Evolutionary conservation across 345 rosid species (phyloP), one percentile per base, ranked within the genome.

Genomic region (Arabis hirsuta): DNA sequence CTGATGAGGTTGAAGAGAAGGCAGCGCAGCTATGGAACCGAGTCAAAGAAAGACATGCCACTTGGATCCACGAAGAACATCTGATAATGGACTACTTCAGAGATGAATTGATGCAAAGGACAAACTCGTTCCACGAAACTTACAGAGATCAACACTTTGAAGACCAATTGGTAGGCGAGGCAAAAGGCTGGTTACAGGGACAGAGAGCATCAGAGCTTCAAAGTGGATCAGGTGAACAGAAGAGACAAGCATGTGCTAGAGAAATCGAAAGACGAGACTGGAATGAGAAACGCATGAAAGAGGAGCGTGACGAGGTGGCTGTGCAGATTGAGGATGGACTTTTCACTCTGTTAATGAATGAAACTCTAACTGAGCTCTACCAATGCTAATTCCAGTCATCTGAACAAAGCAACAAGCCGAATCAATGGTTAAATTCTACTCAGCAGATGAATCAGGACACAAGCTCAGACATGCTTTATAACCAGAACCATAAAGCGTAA

Each of bases 71-170:
- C 78, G 59, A 68, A 45, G 81, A 80, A 7, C 79, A 74, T 53
- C 73, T 84, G 14, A 41, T 89, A 61, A 32, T 84, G 73, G 87
- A 87, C 67, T 83, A 84, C 27, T 84, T 89, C 58, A 64, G 61
- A 73, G 86, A 81, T 8, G 87, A 84, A 80, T 0, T 85, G 58
- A 19, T 27, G 19, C 43, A 72, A 62, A 59, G 57, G 13, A 54
- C 34, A 45, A 13, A 66, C 22, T 68, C 55, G 5, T 10, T 58
- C 42, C 76, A 48, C 12, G 34, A 72, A 38, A 4, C 48, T 22
- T 16, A 2, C 4, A 47, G 42, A 44, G 67, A 50, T 24, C 34
- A 47, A 7, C 56, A 66, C 58, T 22, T 55, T n/a, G 78, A 72
- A 6, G 1, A 36, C 8, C 76, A 73, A 41, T 24, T 82, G 66